Base-by-base conservation (phyloP, 106 monocot genomes). In the Alisma plantagoaquatica region DNA sequence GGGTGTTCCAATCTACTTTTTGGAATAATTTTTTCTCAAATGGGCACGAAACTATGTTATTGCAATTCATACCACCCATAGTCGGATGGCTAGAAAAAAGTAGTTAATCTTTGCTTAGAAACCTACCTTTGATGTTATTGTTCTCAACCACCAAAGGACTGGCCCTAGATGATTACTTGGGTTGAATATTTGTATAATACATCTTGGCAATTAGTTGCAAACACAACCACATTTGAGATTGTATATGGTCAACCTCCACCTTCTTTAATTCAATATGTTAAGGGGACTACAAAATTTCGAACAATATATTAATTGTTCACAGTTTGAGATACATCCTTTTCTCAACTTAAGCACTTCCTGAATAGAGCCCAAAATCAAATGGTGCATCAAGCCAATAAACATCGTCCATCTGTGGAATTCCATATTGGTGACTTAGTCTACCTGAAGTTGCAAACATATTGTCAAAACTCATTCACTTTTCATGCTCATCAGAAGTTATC, bases 111-210 rank as follows among this genome's bases (percentile, higher is more conserved):
- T 1, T 51, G 49, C 23, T 14, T 54, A 11, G 64, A 65, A 21
- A 54, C 43, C 14, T 65, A 65, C 17, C 22, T 54, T 0, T 4
- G 29, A 16, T 65, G 53, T 11, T 56, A 26, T 23, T 29, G 18
- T 19, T 21, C 21, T 4, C 0, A 43, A 29, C 5, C 22, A n/a
- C n/a, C 19, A 19, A 16, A 10, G 9, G 22, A 18, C 1, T 42
- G 35, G 35, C 10, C 24, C 3, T 2, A 23, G 1, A 31, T 26
- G 30, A 10, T 52, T 2, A 29, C 33, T 7, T 49, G 18, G 48
- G 61, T 49, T 9, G 26, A 62, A 35, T 31, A 4, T 0, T 54
- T 53, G 53, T 53, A 43, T 54, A 54, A 65, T n/a, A 21, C 45
- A 9, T 3, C 28, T 47, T 42, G 22, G 3, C 60, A 60, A 19